Evolutionary conservation across 2,329 filamentous ascomycete genomes (phyloP).

Genomic region (Sarocladiaceae sp.): DNA sequence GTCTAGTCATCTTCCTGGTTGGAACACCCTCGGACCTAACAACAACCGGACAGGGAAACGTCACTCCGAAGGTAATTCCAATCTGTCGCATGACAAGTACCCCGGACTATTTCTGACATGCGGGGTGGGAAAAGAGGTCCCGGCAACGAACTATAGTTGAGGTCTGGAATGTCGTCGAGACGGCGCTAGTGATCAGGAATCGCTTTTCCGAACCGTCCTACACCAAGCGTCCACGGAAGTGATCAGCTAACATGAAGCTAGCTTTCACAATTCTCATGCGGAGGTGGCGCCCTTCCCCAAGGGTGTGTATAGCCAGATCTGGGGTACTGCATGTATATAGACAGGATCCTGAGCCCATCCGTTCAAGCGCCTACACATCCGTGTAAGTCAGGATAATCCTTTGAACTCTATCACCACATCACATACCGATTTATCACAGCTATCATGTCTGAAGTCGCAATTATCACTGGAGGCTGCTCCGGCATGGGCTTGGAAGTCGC

Average conservation of each 20-base stretch:
- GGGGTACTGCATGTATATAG: neutral
- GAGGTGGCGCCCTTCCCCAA: neutral
- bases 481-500: conserved; percentile 20
- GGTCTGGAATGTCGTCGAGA: neutral
- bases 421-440: neutral
- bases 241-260: too few species aligned
- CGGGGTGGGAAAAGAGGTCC: conserved; percentile 8
- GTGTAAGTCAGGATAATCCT: conserved; percentile 2
- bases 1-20: too few species aligned
- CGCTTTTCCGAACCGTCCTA: conserved; percentile 2
- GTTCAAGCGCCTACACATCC: neutral
- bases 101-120: neutral
- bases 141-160: neutral
- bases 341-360: neutral
- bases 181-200: neutral
- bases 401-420: neutral
- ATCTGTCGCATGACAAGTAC: neutral
- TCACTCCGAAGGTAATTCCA: too few species aligned
- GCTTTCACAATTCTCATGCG: neutral
- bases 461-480: conserved; percentile 17
- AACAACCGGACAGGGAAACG: too few species aligned
- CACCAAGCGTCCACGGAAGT: too few species aligned
- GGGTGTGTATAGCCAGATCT: neutral
- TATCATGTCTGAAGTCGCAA: conserved; percentile 13
- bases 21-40: too few species aligned